These are phyloP conservation scores for Candida frijolesensis DNA, from an alignment of 1,139 yeast species.

Conservation along the genomic window DNA sequence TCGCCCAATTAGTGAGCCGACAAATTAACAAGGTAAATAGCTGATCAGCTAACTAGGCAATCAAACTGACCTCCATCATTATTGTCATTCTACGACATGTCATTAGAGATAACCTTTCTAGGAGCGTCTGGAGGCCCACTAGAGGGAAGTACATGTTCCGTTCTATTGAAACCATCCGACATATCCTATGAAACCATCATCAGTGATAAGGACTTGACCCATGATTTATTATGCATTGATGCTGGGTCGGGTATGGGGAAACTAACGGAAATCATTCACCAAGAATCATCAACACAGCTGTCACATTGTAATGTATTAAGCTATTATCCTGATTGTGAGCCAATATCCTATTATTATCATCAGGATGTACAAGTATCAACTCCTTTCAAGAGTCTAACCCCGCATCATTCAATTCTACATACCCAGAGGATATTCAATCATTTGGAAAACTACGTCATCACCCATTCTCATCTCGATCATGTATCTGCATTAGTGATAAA, in stretches of 20 bases:
- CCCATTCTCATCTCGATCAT: conserved; percentile 90
- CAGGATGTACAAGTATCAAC: conserved; percentile 20
- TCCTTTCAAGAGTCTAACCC: conserved; percentile 31
- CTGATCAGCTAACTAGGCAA: no score
- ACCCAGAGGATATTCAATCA: conserved; percentile 35
- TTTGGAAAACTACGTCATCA: conserved; percentile 54
- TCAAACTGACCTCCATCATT: background rate
- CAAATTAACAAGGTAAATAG: no score
- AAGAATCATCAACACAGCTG: conserved; percentile 19
- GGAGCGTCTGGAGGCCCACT: conserved; percentile 84
- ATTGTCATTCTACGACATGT: conserved; percentile 7
- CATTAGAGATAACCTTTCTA: conserved; percentile 51
- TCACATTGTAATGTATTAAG: conserved; percentile 20
- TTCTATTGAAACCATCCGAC: conserved; percentile 59
- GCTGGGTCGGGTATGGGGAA: conserved; percentile 76
- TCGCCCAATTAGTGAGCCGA: no score
- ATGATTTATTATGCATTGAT: conserved; percentile 63
- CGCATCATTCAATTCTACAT: conserved; percentile 10
- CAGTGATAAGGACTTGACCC: conserved; percentile 21
- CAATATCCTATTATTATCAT: conserved; percentile 13
- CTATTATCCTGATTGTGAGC: conserved; percentile 30
- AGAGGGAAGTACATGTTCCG: conserved; percentile 67
- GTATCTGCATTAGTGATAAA: conserved; percentile 68
- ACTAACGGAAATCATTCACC: conserved; percentile 52
- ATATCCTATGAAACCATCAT: conserved; percentile 41